phyloP scores from a whole-genome alignment of 2,329 filamentous ascomycete genomes.

The Septoria linicola region DNA sequence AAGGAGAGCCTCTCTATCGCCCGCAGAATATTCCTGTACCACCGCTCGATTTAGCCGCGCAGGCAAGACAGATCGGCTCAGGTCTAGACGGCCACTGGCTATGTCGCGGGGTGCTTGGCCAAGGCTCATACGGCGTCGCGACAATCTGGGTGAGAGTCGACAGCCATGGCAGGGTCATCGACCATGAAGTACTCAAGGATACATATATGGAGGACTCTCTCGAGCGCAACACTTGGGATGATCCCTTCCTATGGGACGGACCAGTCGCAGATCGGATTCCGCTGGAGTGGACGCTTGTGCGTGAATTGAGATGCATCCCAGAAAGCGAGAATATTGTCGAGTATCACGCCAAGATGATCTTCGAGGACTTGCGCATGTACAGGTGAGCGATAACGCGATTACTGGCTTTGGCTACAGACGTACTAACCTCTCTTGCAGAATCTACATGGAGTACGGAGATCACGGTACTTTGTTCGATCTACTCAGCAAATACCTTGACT shows the following conservation, averaged over 20 bases:
- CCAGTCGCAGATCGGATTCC: background rate
- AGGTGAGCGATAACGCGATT: background rate
- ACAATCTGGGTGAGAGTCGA: background rate
- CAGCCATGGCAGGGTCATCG: background rate
- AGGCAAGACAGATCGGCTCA: background rate
- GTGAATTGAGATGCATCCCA: background rate
- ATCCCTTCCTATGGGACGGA: background rate
- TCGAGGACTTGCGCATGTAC: background rate
- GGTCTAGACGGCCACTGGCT: background rate
- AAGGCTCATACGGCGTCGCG: background rate
- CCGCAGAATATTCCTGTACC: background rate
- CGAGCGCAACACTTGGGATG: background rate
- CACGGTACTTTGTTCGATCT: background rate
- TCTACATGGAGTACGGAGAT: slow-evolving; percentile 10
- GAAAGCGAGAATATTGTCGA: background rate
- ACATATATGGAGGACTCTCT: background rate
- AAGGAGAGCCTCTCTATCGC: background rate
- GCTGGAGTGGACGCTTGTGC: background rate
- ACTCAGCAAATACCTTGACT: background rate
- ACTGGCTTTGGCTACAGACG: background rate
- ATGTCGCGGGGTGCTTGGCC: background rate
- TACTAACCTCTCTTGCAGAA: background rate
- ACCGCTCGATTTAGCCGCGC: background rate
- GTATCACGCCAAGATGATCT: background rate
- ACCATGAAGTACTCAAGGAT: background rate